A percentile compares a stretch with the other conserved stretches of the same genome.
phyloP scores from a whole-genome alignment of 31 red algal genomes.

The Odonthalia washingtoniensis region DNA sequence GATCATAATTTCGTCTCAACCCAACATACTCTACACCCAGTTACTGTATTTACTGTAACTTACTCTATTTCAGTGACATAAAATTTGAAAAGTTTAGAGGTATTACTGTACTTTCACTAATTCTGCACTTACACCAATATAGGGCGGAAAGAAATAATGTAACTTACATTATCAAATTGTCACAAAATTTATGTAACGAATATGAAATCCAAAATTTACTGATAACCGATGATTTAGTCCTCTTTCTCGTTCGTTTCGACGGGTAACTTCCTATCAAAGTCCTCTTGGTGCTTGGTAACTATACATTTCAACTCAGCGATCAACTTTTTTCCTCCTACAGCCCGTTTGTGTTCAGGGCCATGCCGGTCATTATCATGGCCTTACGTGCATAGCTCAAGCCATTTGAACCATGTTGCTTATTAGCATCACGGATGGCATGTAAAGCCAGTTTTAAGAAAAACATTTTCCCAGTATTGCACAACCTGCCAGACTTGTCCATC shows the following conservation, averaged over 20 bases:
- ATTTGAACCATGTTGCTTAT: conserved; percentile 8
- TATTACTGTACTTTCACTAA: background rate
- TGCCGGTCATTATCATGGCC: conserved; percentile 31
- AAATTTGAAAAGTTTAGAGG: background rate
- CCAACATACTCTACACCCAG: too few relatives aligned
- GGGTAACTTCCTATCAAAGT: background rate
- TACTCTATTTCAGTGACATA: background rate
- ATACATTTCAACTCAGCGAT: background rate
- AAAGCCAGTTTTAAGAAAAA: conserved; percentile 27
- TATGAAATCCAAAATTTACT: background rate
- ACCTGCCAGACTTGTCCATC: background rate
- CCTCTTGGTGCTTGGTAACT: background rate
- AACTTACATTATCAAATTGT: background rate
- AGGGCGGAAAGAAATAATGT: background rate
- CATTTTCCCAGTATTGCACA: conserved; percentile 2
- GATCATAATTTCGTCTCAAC: too few relatives aligned
- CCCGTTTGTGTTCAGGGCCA: conserved; percentile 32
- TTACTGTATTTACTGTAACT: background rate
- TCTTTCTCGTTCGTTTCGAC: background rate
- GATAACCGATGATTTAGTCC: background rate
- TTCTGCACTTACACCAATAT: background rate
- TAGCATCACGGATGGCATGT: conserved; percentile 8
- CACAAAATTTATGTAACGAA: background rate
- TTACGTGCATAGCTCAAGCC: conserved; percentile 35
- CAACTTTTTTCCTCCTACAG: background rate